Base-by-base conservation (phyloP, 2,329 filamentous ascomycete species). In the Ceratocystis variospora region DNA sequence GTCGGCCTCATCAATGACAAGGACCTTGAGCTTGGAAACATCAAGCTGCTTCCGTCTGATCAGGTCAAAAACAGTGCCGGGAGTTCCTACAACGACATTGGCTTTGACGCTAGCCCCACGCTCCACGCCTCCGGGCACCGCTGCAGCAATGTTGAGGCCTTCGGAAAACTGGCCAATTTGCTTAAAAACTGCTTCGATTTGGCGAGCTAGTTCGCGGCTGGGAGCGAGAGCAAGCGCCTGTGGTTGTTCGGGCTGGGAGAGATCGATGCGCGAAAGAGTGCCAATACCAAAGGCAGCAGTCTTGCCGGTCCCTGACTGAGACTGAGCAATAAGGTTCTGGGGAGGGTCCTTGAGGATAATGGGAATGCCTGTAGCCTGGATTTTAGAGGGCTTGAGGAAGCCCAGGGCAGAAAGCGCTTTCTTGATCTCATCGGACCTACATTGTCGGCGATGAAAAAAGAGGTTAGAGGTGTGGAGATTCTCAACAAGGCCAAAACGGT, bases 301-400 rank as follows among this genome's bases (percentile, higher is more conserved):
- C 80, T 99, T 99, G 73, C 94, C 94, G 22, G 94, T 99, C 71
- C 94, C 94, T 1, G 94, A 99, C 76, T 99, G 94, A n/a, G 94
- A 99, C 77, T 99, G 94, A 2, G 92, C 94, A 73, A 99, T 93
- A 83, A 99, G 88, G 77, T 97, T 97, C 70, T 82, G 82, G 0
- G 93, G 88, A n/a, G 94, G 93, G 73, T 96, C 81, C 71, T 83
- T 79, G 69, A 99, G 83, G 73, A 99, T 88, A 66, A 99, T 81
- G 33, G 94, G 94, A 19, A 99, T 83, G 1, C 94, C 94, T 71
- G 88, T 90, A 76, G 96, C 94, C 79, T 99, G 94, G 70, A 99
- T 96, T 79, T 99, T 99, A 66, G 94, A 97, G 0, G 94, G 94
- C 76, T 95, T 96, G 73, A 87, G 83, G 80, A 96, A 97, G 77